Base-by-base conservation (phyloP, 139 green algal species). In the Volvox africanus region DNA sequence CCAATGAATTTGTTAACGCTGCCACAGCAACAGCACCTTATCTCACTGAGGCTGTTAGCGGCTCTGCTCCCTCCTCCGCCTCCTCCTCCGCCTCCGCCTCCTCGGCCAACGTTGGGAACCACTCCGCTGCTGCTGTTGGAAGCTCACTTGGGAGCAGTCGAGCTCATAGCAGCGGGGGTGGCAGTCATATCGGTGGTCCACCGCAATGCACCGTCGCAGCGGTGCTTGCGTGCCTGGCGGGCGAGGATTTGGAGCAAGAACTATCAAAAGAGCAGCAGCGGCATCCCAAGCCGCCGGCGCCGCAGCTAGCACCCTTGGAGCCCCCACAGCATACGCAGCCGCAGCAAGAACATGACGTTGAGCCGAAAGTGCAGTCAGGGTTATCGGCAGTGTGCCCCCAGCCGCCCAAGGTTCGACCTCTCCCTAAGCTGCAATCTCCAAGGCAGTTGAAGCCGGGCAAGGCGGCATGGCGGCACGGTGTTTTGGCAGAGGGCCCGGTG, bases 191-290 rank as follows among this genome's bases (percentile, higher is more conserved):
- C 33, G 76, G 30, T 36, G 33, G 76, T 36, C 16, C 14, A 11
- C 13, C 14, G 76, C 36, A 84, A 44, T 5, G 26, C 22, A 32
- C 81, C 24, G 26, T 87, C 16, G 81, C 61, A 5, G 61, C 81
- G 30, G 81, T 87, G 81, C 61, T 87, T 32, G 81, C 81, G 5
- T 87, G 81, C 81, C 61, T 87, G 11, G 61, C 36, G 14, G 37
- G 24, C 3, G 30, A 76, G 61, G 24, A 26, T 24, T 30, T 20
- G 32, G 33, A 30, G 76, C 76, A 82, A 12, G 33, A 28, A 44
- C 2, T 35, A 67, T 16, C 9, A 12, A 22, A 16, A 73, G 21
- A 30, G 65, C 65, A 61, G 32, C 76, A 37, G 78, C 36, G 65
- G 78, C 78, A 84, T 2, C 36, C 37, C 21, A 32, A 68, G 36